These are phyloP conservation scores for Heritiera fomes DNA, from an alignment of 345 rosid species.

Conservation along the genomic window DNA sequence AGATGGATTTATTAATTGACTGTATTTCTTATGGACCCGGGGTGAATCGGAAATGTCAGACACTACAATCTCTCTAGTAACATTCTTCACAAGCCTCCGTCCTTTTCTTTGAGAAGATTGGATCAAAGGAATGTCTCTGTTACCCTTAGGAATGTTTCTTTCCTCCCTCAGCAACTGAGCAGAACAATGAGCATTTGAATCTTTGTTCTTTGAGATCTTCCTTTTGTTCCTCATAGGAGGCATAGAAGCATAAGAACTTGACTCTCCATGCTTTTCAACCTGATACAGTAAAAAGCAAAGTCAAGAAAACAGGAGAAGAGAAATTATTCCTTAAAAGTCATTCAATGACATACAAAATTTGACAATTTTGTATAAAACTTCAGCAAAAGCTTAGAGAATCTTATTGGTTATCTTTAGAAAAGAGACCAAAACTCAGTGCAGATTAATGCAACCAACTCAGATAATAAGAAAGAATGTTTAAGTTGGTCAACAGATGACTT, in stretches of 20 bases:
- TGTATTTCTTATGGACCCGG: conserved; percentile 21
- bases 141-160: conserved; percentile 28
- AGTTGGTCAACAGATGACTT: not conserved
- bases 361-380: not conserved
- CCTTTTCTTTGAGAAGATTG: conserved; percentile 44
- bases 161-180: conserved; percentile 27
- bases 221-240: conserved; percentile 33
- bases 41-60: conserved; percentile 36
- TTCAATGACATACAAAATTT: not conserved
- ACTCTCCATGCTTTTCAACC: conserved; percentile 31
- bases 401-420: not conserved
- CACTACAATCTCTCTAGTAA: conserved; percentile 32
- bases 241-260: conserved; percentile 33
- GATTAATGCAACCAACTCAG: not conserved
- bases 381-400: not conserved
- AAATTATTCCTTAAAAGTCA: not conserved
- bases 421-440: not conserved
- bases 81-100: conserved; percentile 45
- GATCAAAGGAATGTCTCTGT: conserved; percentile 30
- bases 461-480: not conserved
- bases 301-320: not conserved
- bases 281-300: not conserved
- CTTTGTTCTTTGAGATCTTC: conserved; percentile 28
- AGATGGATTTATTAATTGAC: not conserved
- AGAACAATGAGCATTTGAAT: conserved; percentile 22